These are phyloP conservation scores for Hansenula lynferdii DNA, from an alignment of 1,139 yeast species.

Conservation along the genomic window DNA sequence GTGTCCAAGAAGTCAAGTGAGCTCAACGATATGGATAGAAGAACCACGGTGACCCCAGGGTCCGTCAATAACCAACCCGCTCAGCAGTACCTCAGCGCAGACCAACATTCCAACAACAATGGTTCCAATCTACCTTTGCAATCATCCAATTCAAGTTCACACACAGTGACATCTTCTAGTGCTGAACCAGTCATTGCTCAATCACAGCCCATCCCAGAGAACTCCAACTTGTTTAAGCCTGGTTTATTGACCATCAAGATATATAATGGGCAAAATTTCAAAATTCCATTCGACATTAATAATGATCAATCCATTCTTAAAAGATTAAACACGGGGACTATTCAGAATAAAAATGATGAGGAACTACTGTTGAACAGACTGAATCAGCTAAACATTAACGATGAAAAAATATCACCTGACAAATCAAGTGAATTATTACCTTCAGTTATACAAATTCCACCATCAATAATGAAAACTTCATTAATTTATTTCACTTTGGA, in stretches of 20 bases:
- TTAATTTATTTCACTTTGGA: slow-evolving; percentile 67
- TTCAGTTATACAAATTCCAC: slow-evolving; percentile 57
- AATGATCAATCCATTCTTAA: slow-evolving; percentile 24
- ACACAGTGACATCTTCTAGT: slow-evolving; percentile 1
- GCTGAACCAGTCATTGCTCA: not conserved
- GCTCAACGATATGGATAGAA: slow-evolving; percentile 1
- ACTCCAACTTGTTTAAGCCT: slow-evolving; percentile 37
- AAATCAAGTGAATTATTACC: slow-evolving; percentile 46
- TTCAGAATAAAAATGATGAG: slow-evolving; percentile 15
- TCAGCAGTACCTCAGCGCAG: no score
- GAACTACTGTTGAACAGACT: slow-evolving; percentile 13
- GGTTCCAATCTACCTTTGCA: slow-evolving; percentile 2
- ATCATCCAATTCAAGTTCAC: slow-evolving; percentile 6
- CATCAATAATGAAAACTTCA: slow-evolving; percentile 40
- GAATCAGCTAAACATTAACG: slow-evolving; percentile 7
- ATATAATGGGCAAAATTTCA: slow-evolving; percentile 54
- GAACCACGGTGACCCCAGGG: slow-evolving; percentile 10
- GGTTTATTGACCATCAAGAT: slow-evolving; percentile 70
- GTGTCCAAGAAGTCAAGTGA: no score
- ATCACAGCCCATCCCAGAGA: slow-evolving; percentile 5
- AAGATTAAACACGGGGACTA: slow-evolving; percentile 13
- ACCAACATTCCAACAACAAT: not conserved
- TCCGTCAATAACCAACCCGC: no score
- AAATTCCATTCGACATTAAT: slow-evolving; percentile 49
- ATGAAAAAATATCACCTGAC: slow-evolving; percentile 23